These are phyloP conservation scores for Zygotorulaspora florentina DNA, from an alignment of 805 yeast genomes.

Conservation along the genomic window DNA sequence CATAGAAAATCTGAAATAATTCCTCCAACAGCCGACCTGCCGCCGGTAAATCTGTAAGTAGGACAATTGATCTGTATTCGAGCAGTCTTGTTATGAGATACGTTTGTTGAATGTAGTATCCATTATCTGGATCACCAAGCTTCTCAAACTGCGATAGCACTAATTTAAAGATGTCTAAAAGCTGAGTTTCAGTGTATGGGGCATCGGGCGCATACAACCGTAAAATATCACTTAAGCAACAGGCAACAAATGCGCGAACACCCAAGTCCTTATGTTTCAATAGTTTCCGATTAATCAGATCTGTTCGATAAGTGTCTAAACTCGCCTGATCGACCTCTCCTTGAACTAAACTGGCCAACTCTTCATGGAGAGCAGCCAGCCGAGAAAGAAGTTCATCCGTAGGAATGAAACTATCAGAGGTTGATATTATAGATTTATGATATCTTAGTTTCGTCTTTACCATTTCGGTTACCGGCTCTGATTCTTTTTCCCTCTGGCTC, in stretches of 20 bases:
- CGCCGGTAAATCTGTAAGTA: slow-evolving; percentile 70
- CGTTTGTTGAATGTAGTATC: slow-evolving; percentile 58
- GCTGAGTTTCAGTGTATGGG: slow-evolving; percentile 64
- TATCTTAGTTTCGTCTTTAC: slow-evolving; percentile 34
- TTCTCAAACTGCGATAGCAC: slow-evolving; percentile 59
- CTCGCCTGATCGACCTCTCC: slow-evolving; percentile 48
- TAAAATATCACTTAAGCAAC: slow-evolving; percentile 71
- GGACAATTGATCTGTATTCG: slow-evolving; percentile 68
- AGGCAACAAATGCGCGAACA: slow-evolving; percentile 63
- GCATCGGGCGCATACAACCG: slow-evolving; percentile 87
- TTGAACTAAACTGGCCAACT: slow-evolving; percentile 59
- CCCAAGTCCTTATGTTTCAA: slow-evolving; percentile 60
- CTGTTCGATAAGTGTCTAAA: slow-evolving; percentile 44
- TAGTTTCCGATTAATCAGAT: slow-evolving; percentile 55
- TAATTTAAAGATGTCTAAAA: slow-evolving; percentile 61
- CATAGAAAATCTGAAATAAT: slow-evolving; percentile 62
- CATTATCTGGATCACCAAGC: slow-evolving; percentile 51
- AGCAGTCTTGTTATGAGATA: slow-evolving; percentile 64
- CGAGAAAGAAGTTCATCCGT: slow-evolving; percentile 58
- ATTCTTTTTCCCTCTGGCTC: not conserved
- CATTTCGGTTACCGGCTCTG: slow-evolving; percentile 9
- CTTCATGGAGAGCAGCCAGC: slow-evolving; percentile 55
- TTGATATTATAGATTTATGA: slow-evolving; percentile 49
- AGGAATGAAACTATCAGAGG: slow-evolving; percentile 53
- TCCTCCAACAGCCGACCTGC: slow-evolving; percentile 49